A percentile compares a stretch with the other conserved stretches of the same genome.
These are phyloP conservation scores for Solanum chacoense DNA, from an alignment of 305 asterid genomes.

Conservation along the genomic window DNA sequence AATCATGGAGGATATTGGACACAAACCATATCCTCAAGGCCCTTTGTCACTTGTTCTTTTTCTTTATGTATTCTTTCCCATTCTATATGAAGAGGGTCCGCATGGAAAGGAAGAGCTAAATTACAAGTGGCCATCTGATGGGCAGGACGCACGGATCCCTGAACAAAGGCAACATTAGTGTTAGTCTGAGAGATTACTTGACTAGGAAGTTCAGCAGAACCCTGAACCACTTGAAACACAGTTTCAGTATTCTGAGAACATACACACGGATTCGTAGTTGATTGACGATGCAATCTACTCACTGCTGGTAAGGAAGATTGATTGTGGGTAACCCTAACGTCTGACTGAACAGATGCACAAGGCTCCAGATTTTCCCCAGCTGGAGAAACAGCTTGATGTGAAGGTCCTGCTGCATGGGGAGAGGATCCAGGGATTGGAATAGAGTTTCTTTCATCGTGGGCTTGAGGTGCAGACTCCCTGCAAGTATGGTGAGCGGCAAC, in stretches of 20 bases:
- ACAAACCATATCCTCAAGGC: slow-evolving; percentile 35
- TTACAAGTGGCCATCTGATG: slow-evolving; percentile 18
- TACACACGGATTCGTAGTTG: slow-evolving; percentile 13
- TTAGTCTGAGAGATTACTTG: slow-evolving; percentile 23
- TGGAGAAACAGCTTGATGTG: slow-evolving; percentile 20
- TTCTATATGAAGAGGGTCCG: slow-evolving; percentile 40
- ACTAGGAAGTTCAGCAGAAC: slow-evolving; percentile 23
- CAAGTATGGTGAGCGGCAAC: neutral
- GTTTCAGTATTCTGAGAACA: slow-evolving; percentile 19
- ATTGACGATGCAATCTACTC: slow-evolving; percentile 11
- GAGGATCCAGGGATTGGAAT: slow-evolving; percentile 17
- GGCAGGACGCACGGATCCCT: slow-evolving; percentile 18
- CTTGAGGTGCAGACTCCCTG: slow-evolving; percentile 14
- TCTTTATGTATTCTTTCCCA: slow-evolving; percentile 32
- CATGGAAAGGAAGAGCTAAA: slow-evolving; percentile 7
- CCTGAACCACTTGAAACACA: slow-evolving; percentile 10
- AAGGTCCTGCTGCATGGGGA: slow-evolving; percentile 1
- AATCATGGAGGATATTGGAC: slow-evolving; percentile 7
- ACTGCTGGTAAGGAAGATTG: slow-evolving; percentile 1
- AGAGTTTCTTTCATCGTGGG: slow-evolving; percentile 15
- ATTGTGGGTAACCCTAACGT: neutral
- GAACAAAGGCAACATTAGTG: slow-evolving; percentile 12
- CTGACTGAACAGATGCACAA: slow-evolving; percentile 3
- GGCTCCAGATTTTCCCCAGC: slow-evolving; percentile 19
- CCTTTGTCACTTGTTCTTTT: slow-evolving; percentile 22